phyloP scores from a whole-genome alignment of 768 basidiomycete genomes.

The Auriscalpium vulgare region DNA sequence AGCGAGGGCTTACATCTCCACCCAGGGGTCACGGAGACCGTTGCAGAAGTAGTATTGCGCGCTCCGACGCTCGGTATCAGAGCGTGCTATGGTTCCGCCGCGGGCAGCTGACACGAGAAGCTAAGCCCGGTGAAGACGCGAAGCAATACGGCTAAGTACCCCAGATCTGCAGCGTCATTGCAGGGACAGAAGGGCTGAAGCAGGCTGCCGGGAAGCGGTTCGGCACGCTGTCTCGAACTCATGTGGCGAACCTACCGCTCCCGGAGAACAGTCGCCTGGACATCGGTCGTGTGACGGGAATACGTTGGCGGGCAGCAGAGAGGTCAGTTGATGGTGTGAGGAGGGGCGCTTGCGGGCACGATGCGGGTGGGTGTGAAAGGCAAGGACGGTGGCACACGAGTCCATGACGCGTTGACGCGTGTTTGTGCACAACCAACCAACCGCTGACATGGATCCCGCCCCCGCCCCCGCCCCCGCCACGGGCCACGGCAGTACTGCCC shows the following conservation, averaged over 20 bases:
- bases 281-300: not conserved
- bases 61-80: not conserved
- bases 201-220: not conserved
- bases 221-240: too few species aligned
- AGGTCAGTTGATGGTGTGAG: not conserved
- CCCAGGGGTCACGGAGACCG: conserved; percentile 7
- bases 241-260: not conserved
- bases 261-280: not conserved
- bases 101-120: not conserved
- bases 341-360: too few species aligned
- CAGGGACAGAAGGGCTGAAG: conserved; percentile 6
- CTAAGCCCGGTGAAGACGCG: not conserved
- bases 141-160: not conserved
- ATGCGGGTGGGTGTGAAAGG: too few species aligned
- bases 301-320: not conserved
- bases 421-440: not conserved
- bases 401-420: not conserved
- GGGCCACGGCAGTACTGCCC: not conserved
- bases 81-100: conserved; percentile 5
- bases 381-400: too few species aligned
- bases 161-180: not conserved
- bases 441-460: not conserved
- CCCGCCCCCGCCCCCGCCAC: not conserved
- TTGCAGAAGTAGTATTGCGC: conserved; percentile 8
- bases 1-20: not conserved